Evolutionary conservation across 2,329 filamentous ascomycete species (phyloP).

Genomic region (Remersonia thermophila): DNA sequence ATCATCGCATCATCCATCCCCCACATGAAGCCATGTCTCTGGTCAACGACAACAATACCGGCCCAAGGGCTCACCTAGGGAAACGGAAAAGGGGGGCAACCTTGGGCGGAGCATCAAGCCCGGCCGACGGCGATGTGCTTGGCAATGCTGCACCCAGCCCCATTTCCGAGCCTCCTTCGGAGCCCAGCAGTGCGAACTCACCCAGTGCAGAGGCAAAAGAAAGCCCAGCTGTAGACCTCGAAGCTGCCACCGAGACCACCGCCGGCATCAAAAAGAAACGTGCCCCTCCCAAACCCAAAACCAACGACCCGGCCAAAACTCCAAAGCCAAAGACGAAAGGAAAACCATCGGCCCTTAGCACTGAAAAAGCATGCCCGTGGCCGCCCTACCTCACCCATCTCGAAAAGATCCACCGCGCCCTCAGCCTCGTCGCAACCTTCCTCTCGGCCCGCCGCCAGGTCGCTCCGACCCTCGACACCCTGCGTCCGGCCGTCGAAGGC

Average conservation of each 20-base stretch:
- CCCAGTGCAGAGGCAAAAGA: too few species aligned
- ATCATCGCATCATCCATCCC: neutral
- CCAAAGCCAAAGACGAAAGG: neutral
- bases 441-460: constrained; percentile 87
- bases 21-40: constrained; percentile 4
- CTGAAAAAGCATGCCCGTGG: constrained; percentile 36
- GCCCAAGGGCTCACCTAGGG: neutral
- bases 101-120: neutral
- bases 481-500: constrained; percentile 71
- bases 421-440: constrained; percentile 92
- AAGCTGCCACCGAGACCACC: too few species aligned
- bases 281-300: neutral
- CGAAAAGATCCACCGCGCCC: constrained; percentile 64
- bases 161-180: too few species aligned
- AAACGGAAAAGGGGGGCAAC: constrained; percentile 5
- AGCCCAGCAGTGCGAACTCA: too few species aligned
- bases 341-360: neutral
- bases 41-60: neutral
- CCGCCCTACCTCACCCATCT: constrained; percentile 61
- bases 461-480: constrained; percentile 80
- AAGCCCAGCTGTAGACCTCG: too few species aligned
- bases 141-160: too few species aligned
- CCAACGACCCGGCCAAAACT: neutral
- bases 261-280: neutral
- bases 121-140: too few species aligned